Evolutionary conservation across 257 asterid species (phyloP), one percentile per base, ranked within the genome.

Genomic region (Nicotiana attenuata): DNA sequence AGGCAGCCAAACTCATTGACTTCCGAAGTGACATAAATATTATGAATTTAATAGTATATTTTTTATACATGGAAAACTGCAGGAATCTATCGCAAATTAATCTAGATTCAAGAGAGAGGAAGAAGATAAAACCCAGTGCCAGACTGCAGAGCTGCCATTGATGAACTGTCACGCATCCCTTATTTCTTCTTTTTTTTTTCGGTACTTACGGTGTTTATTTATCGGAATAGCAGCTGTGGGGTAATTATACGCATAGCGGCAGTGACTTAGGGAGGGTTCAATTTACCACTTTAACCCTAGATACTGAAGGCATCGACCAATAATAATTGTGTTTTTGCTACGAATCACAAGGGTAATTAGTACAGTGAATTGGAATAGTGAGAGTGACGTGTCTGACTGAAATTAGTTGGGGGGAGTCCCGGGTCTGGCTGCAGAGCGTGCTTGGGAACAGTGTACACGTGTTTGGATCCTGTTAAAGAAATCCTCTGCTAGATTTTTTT

Each of bases 401-500:
- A 65, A 65, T 35, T 24, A 0, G 47, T 45, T 7, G 56, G 73
- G 29, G 29, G 45, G 13, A 1, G 66, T 60, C 20, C 71, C 71
- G 10, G 45, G 76, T 19, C 52, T 16, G 0, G 16, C 6, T 50
- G 28, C 4, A 5, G 29, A 19, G 55, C 57, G 57, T 35, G 78
- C 24, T 80, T 6, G 57, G 47, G 17, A 53, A 24, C 2, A 41
- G 14, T 8, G 38, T 13, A 81, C 84, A 84, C 87, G 80, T 81
- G 87, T 84, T 76, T 65, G 80, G 82, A 81, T 65, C n/a, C 20
- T 24, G 33, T 65, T 66, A 26, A 81, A 84, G 82, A 82, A 29
- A 29, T 29, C 33, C 33, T 3, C 33, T 29, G 33, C 33, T 7
- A 38, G 45, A 38, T 38, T 7, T 7, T 38, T 38, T 7, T 38